These are phyloP conservation scores for Lolium perenne DNA, from an alignment of 176 grass and related monocot genomes.

Conservation along the genomic window DNA sequence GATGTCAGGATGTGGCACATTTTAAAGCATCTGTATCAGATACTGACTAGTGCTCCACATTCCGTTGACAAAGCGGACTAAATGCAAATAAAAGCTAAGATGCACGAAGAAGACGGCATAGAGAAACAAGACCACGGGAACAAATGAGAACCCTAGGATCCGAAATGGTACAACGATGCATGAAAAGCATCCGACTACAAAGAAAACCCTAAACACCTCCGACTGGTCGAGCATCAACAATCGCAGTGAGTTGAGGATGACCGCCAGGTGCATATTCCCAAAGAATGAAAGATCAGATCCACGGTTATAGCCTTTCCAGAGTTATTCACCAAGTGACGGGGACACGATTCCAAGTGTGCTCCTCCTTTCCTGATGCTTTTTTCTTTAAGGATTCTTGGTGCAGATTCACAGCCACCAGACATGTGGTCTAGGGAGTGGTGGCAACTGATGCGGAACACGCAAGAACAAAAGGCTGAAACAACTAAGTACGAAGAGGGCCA, in stretches of 20 bases:
- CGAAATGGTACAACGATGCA: constrained; percentile 58
- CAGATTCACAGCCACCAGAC: constrained; percentile 35
- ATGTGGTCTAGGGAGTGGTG: constrained; percentile 4
- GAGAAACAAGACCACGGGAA: constrained; percentile 42
- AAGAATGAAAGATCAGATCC: constrained; percentile 68
- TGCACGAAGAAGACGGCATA: constrained; percentile 26
- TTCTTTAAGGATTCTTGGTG: constrained; percentile 39
- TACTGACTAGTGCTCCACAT: constrained; percentile 63
- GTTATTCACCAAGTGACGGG: constrained; percentile 51
- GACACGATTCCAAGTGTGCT: constrained; percentile 37
- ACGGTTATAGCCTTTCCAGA: constrained; percentile 52
- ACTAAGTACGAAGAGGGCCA: constrained; percentile 70
- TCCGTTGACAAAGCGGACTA: constrained; percentile 32
- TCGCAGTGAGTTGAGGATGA: constrained; percentile 69
- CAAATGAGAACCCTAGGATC: constrained; percentile 51
- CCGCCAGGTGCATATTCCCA: constrained; percentile 81
- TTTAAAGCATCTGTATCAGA: constrained; percentile 46
- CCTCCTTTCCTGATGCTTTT: constrained; percentile 52
- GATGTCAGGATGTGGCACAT: constrained; percentile 55
- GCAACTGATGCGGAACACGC: constrained; percentile 41
- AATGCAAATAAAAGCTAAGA: constrained; percentile 36
- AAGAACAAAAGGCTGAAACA: constrained; percentile 39
- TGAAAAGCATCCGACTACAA: constrained; percentile 68
- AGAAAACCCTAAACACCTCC: constrained; percentile 80
- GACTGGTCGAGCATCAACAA: constrained; percentile 87